Percentiles rank a stretch among this genome's conserved stretches.
Evolutionary conservation across 768 basidiomycete species (phyloP).

Genomic region (Butyriboletus loyo): DNA sequence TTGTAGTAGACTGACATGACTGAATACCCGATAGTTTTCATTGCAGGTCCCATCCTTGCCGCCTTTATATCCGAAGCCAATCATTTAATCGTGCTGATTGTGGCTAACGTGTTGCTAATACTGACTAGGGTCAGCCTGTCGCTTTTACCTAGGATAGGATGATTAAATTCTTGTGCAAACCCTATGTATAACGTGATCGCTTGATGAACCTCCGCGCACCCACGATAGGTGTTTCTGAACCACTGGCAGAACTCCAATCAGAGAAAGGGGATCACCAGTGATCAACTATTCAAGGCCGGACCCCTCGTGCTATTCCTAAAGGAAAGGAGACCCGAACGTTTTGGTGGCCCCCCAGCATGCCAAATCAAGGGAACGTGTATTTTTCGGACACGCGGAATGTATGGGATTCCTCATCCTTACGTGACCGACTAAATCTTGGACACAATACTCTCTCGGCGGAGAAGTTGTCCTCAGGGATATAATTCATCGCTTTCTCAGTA

Average conservation of each 20-base stretch:
- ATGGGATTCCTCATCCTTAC: background rate
- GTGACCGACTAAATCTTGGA: background rate
- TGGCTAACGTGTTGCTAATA: no score
- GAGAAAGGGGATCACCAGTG: background rate
- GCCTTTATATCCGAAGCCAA: background rate
- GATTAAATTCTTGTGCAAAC: no score
- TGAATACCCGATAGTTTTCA: background rate
- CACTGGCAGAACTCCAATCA: background rate
- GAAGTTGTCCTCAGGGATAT: no score
- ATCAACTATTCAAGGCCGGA: background rate
- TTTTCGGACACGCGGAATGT: background rate
- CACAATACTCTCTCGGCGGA: no score
- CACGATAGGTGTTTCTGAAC: no score
- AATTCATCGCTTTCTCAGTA: no score
- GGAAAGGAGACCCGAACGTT: background rate
- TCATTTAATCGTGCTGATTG: no score
- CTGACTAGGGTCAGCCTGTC: background rate
- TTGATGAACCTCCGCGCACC: background rate
- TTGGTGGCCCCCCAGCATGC: background rate
- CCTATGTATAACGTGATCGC: background rate
- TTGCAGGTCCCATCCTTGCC: background rate
- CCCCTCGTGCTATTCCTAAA: background rate
- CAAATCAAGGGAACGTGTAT: background rate
- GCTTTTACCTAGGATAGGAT: background rate
- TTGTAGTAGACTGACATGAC: conserved; percentile 1